phyloP scores from a whole-genome alignment of 176 grass and related monocot genomes.

The Cymbopogon citratus region DNA sequence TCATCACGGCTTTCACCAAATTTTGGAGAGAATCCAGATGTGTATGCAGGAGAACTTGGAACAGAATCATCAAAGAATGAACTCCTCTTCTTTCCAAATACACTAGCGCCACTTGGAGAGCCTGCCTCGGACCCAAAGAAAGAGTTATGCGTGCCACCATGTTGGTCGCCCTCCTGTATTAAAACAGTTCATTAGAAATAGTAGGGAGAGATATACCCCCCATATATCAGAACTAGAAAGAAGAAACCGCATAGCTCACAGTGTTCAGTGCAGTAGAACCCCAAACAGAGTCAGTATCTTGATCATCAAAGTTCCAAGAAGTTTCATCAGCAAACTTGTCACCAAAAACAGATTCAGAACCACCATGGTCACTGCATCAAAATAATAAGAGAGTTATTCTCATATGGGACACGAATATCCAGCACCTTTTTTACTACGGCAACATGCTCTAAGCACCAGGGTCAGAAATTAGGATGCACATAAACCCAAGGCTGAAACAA shows the following conservation, averaged over 20 bases:
- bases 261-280: constrained; percentile 64
- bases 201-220: neutral
- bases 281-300: constrained; percentile 94
- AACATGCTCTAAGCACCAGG: neutral
- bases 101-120: constrained; percentile 47
- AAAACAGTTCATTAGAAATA: constrained; percentile 30
- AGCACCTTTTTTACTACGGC: neutral
- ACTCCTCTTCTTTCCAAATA: constrained; percentile 68
- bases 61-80: constrained; percentile 97
- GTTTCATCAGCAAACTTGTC: constrained; percentile 82
- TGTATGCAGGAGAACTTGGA: constrained; percentile 85
- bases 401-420: constrained; percentile 2
- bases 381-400: constrained; percentile 25
- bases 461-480: neutral
- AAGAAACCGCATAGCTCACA: constrained; percentile 31
- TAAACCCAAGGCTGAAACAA: constrained; percentile 6
- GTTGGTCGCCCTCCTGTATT: constrained; percentile 63
- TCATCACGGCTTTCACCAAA: constrained; percentile 55
- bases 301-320: constrained; percentile 90
- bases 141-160: constrained; percentile 41
- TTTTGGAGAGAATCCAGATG: constrained; percentile 64
- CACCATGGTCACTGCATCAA: constrained; percentile 61
- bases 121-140: constrained; percentile 74
- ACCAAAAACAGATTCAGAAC: constrained; percentile 86
- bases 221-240: constrained; percentile 19